Percentiles rank a stretch among this genome's conserved stretches.
These are phyloP conservation scores for Pyropia haitanensis DNA, from an alignment of 23 red algal species.

Conservation along the genomic window DNA sequence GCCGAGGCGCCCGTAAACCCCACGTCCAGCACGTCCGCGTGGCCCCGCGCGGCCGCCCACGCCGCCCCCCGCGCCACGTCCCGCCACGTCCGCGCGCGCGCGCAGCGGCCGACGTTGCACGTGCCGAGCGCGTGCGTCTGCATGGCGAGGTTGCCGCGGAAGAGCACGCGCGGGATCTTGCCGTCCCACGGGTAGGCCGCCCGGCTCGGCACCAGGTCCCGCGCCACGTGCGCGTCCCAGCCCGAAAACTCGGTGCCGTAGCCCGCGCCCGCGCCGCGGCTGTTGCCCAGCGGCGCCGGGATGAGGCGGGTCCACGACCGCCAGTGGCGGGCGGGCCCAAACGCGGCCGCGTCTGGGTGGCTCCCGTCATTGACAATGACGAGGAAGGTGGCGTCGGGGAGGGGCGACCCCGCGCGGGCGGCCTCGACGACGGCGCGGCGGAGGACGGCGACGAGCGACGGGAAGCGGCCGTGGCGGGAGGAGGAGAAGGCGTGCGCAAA, in stretches of 20 bases:
- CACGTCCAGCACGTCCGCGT: slow-evolving; percentile 29
- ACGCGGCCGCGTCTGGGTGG: slow-evolving; percentile 14
- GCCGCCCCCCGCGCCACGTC: slow-evolving; percentile 30
- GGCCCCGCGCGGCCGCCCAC: slow-evolving; percentile 12
- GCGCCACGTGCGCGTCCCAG: slow-evolving; percentile 40
- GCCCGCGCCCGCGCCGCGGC: slow-evolving; percentile 17
- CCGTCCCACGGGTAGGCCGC: slow-evolving; percentile 36
- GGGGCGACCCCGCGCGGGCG: not conserved
- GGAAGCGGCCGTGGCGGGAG: too few species aligned
- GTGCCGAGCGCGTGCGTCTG: slow-evolving; percentile 38
- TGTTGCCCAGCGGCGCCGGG: slow-evolving; percentile 44
- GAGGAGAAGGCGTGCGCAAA: too few species aligned
- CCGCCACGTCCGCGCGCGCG: slow-evolving; percentile 20
- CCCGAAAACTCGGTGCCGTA: slow-evolving; percentile 35
- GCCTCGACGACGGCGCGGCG: slow-evolving; percentile 8
- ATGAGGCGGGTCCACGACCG: slow-evolving; percentile 40
- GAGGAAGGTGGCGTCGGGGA: slow-evolving; percentile 34
- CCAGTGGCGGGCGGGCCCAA: slow-evolving; percentile 48
- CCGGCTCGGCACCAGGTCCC: slow-evolving; percentile 4
- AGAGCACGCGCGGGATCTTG: slow-evolving; percentile 23
- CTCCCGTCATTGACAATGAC: slow-evolving; percentile 54
- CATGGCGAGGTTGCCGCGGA: slow-evolving; percentile 43
- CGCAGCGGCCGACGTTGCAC: slow-evolving; percentile 26
- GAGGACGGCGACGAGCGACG: too few species aligned
- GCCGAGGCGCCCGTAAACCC: slow-evolving; percentile 23